Percentiles rank a stretch among this genome's conserved stretches.
phyloP scores from a whole-genome alignment of 805 yeast genomes.

The Kurtzmaniella fragi region DNA sequence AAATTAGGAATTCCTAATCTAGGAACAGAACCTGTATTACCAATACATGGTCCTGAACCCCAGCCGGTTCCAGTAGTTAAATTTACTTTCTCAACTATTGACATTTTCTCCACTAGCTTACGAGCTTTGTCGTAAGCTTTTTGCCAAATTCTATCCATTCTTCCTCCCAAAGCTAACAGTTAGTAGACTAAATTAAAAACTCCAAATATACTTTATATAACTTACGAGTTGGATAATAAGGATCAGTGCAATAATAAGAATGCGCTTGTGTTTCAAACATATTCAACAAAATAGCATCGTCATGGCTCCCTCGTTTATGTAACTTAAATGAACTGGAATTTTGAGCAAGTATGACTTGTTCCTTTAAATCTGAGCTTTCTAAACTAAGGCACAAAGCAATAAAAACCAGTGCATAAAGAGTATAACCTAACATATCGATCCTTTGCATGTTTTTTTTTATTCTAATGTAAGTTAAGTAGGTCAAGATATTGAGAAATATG shows the following conservation, averaged over 20 bases:
- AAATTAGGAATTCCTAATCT: conserved; percentile 49
- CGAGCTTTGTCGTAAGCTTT: conserved; percentile 53
- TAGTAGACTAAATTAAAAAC: conserved; percentile 3
- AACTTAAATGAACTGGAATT: conserved; percentile 4
- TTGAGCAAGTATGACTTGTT: conserved; percentile 3
- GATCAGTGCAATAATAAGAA: conserved; percentile 21
- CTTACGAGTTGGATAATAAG: conserved; percentile 37
- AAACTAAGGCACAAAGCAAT: background rate
- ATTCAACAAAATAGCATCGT: conserved; percentile 24
- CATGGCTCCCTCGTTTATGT: conserved; percentile 24
- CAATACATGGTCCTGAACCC: conserved; percentile 58
- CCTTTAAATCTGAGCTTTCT: conserved; percentile 2
- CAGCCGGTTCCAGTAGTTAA: conserved; percentile 62
- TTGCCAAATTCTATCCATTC: conserved; percentile 50
- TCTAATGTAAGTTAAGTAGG: too few species aligned
- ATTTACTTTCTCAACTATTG: conserved; percentile 55
- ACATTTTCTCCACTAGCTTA: conserved; percentile 50
- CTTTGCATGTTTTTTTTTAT: too few species aligned
- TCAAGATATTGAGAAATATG: too few species aligned
- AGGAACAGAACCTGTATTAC: conserved; percentile 56
- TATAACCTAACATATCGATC: background rate
- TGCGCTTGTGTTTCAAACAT: conserved; percentile 22
- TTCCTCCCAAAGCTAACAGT: conserved; percentile 37
- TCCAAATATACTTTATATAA: conserved; percentile 7
- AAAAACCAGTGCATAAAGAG: background rate